A percentile compares a stretch with the other conserved stretches of the same genome.
Conservation (phyloP, 2,329 filamentous ascomycete genomes). For the Pseudocercospora pini-densiflorae region DNA sequence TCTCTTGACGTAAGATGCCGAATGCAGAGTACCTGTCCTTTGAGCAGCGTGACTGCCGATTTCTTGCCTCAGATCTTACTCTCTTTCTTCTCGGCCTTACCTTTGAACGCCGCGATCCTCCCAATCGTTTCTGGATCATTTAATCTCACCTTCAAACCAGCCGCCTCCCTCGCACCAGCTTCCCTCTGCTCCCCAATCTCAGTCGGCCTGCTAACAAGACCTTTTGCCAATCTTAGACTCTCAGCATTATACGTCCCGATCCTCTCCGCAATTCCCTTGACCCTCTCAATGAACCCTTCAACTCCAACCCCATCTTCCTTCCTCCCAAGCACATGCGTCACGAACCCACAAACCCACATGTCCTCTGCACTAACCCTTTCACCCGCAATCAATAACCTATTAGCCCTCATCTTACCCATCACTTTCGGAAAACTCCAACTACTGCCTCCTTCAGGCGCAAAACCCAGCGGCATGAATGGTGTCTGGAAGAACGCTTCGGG, state of each 20-base stretch:
- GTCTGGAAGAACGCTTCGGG: constrained; percentile 8
- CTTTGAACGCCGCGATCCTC: constrained; percentile 8
- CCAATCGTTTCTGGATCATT: constrained; percentile 14
- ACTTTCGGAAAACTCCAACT: background rate
- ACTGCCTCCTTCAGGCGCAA: constrained; percentile 7
- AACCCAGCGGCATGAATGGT: constrained; percentile 3
- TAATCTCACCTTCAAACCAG: constrained; percentile 12
- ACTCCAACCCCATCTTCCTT: background rate
- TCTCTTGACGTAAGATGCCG: no score
- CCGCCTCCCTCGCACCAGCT: constrained; percentile 9
- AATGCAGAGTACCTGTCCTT: no score
- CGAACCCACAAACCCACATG: constrained; percentile 9
- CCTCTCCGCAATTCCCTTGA: constrained; percentile 2
- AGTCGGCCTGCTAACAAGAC: constrained; percentile 1
- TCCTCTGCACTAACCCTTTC: constrained; percentile 8
- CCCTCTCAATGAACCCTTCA: constrained; percentile 5
- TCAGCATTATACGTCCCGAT: constrained; percentile 5
- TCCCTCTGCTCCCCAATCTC: background rate
- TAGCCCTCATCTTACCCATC: constrained; percentile 12
- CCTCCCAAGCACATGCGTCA: constrained; percentile 10
- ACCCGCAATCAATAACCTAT: constrained; percentile 4
- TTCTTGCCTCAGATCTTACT: constrained; percentile 1
- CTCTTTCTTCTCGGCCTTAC: background rate
- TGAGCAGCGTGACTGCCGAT: background rate
- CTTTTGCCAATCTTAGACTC: constrained; percentile 5